phyloP scores from a whole-genome alignment of 2,329 filamentous ascomycete genomes.

The Chaetomium sp. region DNA sequence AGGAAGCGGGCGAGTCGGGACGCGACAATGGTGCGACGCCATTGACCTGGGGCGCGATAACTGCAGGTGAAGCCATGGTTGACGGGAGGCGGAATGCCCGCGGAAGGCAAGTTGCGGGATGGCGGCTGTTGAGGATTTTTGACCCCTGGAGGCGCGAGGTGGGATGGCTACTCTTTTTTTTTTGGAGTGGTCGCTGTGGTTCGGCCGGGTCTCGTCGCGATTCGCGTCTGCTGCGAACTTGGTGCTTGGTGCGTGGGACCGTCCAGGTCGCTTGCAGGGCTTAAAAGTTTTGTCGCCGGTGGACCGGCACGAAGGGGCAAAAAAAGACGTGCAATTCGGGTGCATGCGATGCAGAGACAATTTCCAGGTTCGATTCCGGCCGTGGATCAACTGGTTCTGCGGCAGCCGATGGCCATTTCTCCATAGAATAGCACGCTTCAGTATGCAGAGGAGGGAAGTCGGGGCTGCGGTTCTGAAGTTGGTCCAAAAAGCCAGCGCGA shows the following conservation, averaged over 20 bases:
- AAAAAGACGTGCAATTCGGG: conserved; percentile 22
- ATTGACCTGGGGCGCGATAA: conserved; percentile 27
- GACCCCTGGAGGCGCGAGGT: conserved; percentile 1
- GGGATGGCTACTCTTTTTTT: conserved; percentile 7
- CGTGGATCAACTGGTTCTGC: conserved; percentile 8
- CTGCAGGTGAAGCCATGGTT: conserved; percentile 30
- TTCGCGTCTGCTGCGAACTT: conserved; percentile 25
- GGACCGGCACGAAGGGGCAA: conserved; percentile 10
- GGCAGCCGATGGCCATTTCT: conserved; percentile 16
- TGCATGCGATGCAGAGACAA: conserved; percentile 13
- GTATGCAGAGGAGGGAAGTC: conserved; percentile 14
- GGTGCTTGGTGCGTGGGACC: conserved; percentile 15
- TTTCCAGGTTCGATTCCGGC: conserved; percentile 10
- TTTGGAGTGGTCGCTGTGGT: conserved; percentile 15
- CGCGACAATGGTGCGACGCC: conserved; percentile 26
- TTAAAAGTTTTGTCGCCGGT: conserved; percentile 21
- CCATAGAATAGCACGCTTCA: conserved; percentile 8
- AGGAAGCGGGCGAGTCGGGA: conserved; percentile 24
- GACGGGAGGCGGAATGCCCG: conserved; percentile 12
- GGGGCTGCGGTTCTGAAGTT: conserved; percentile 16
- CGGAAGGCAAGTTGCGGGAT: conserved; percentile 6
- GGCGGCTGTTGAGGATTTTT: neutral
- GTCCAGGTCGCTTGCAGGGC: conserved; percentile 13
- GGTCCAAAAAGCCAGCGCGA: conserved; percentile 24
- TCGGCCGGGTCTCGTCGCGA: conserved; percentile 19